Conservation (phyloP, 1,139 yeast species). For the Blastobotrys ciferrii region DNA sequence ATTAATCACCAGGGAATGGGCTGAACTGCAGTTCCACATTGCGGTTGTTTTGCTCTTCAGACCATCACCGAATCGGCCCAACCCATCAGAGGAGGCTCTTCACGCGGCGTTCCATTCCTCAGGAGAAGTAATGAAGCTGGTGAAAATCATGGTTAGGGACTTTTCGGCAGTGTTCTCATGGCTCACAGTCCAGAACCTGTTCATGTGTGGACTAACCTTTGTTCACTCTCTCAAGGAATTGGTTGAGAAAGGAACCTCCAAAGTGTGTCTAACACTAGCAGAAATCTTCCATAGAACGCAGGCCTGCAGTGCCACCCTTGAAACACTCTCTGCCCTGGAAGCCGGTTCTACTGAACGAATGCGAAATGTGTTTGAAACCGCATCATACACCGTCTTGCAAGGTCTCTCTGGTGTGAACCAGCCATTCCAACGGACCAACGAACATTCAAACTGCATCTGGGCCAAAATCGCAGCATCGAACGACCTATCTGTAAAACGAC, state of each 20-base stretch:
- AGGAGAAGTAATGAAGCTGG: conserved; percentile 13
- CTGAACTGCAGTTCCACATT: conserved; percentile 12
- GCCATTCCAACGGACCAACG: not conserved
- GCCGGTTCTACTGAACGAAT: conserved; percentile 12
- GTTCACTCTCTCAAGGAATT: conserved; percentile 10
- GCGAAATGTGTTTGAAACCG: conserved; percentile 13
- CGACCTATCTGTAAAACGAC: conserved; percentile 7
- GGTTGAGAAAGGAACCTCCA: conserved; percentile 5
- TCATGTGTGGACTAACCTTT: conserved; percentile 14
- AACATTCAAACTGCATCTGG: conserved; percentile 9
- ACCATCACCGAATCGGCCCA: conserved; percentile 14
- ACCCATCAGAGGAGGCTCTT: conserved; percentile 10
- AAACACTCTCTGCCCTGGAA: conserved; percentile 12
- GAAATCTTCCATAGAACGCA: conserved; percentile 11
- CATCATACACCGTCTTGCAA: conserved; percentile 12
- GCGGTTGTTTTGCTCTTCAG: conserved; percentile 12
- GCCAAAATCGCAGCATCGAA: conserved; percentile 12
- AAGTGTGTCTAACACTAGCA: conserved; percentile 10
- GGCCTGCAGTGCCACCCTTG: conserved; percentile 13
- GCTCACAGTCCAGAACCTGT: conserved; percentile 13
- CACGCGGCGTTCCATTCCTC: conserved; percentile 15
- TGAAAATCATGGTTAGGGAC: conserved; percentile 12
- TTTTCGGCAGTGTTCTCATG: conserved; percentile 12
- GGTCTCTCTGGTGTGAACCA: conserved; percentile 4
- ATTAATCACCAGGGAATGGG: conserved; percentile 13